Evolutionary conservation across 1,284 basidiomycete genomes (phyloP).

Genomic region (Somion occarium): DNA sequence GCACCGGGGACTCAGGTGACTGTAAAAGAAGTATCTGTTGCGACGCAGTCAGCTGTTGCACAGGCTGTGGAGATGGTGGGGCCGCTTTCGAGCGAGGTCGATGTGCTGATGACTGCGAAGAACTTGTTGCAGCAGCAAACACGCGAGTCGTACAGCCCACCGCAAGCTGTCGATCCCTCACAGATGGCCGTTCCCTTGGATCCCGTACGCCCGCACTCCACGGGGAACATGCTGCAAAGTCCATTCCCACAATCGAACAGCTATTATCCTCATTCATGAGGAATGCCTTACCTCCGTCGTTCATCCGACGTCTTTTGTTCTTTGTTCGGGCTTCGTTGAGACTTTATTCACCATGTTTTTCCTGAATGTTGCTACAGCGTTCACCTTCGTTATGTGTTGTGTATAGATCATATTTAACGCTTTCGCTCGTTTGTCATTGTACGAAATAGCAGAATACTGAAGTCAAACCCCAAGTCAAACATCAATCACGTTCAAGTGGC

Average conservation of each 20-base stretch:
- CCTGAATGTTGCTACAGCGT: constrained; percentile 11
- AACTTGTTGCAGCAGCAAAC: constrained; percentile 50
- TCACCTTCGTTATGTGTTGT: constrained; percentile 4
- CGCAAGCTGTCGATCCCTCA: constrained; percentile 12
- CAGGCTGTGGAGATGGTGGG: constrained; percentile 63
- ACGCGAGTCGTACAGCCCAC: constrained; percentile 13
- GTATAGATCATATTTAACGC: constrained; percentile 15
- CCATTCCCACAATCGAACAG: constrained; percentile 5
- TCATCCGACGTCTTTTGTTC: constrained; percentile 5
- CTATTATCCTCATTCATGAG: constrained; percentile 13
- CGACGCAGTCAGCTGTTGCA: constrained; percentile 69
- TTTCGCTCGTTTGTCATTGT: constrained; percentile 9
- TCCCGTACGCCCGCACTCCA: constrained; percentile 21
- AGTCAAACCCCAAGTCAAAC: not conserved
- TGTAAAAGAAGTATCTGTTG: constrained; percentile 71
- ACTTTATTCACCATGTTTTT: constrained; percentile 5
- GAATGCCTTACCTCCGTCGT: not conserved
- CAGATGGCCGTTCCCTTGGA: constrained; percentile 13
- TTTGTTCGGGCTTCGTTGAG: constrained; percentile 1
- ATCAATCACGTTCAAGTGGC: constrained; percentile 9
- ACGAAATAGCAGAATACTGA: not conserved
- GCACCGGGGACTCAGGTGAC: constrained; percentile 52
- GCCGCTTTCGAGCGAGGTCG: constrained; percentile 57
- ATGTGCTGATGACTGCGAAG: constrained; percentile 63
- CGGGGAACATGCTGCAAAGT: constrained; percentile 14